Conservation (phyloP, 805 yeast genomes). For the Zygosaccharomyces siamensis region DNA sequence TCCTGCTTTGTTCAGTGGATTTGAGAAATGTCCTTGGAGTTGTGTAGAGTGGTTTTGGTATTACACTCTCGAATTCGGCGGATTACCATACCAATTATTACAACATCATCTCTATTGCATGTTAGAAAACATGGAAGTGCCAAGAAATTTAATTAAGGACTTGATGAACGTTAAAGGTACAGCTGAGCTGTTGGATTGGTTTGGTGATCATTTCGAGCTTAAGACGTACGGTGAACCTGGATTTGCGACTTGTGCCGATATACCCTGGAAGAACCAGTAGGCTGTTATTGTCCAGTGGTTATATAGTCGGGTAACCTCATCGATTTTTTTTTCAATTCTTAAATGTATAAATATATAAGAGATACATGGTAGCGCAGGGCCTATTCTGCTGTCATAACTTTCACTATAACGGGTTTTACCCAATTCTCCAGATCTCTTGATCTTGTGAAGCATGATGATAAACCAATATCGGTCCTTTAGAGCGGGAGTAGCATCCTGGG, state of each 20-base stretch:
- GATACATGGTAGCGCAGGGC: not conserved
- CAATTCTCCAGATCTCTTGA: not conserved
- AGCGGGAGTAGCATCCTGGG: slow-evolving; percentile 2
- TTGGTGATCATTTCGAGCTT: slow-evolving; percentile 64
- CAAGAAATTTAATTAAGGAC: slow-evolving; percentile 47
- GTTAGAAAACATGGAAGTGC: slow-evolving; percentile 53
- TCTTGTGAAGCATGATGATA: slow-evolving; percentile 7
- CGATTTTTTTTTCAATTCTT: not conserved
- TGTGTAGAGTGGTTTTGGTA: slow-evolving; percentile 83
- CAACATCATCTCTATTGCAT: slow-evolving; percentile 89
- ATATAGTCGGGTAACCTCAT: not conserved
- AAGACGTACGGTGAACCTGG: slow-evolving; percentile 63
- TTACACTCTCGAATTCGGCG: slow-evolving; percentile 64
- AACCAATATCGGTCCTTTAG: slow-evolving; percentile 2
- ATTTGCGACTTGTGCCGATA: slow-evolving; percentile 52
- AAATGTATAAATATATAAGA: not conserved
- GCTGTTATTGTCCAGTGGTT: too few relatives aligned
- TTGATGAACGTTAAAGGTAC: slow-evolving; percentile 59
- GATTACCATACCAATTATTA: slow-evolving; percentile 74
- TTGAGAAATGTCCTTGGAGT: slow-evolving; percentile 76
- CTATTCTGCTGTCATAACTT: not conserved
- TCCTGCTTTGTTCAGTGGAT: slow-evolving; percentile 84
- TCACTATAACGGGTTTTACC: too few relatives aligned
- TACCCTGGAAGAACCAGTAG: slow-evolving; percentile 36
- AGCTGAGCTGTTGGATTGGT: slow-evolving; percentile 73